Base-by-base conservation (phyloP, 2,329 filamentous ascomycete genomes). In the Fusarium marasasianum region DNA sequence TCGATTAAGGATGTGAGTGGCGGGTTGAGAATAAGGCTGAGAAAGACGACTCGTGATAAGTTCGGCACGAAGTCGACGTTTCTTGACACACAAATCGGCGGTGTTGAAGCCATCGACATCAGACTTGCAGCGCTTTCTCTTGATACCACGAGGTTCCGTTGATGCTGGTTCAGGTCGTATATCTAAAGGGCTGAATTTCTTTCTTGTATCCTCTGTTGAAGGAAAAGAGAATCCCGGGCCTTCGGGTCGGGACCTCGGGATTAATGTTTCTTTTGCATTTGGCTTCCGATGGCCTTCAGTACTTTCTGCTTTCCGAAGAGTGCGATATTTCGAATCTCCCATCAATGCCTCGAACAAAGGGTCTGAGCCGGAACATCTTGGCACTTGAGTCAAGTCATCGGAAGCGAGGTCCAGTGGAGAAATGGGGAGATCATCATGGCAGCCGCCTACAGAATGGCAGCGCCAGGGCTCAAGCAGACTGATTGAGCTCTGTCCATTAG, bases 41-140 rank as follows among this genome's bases (percentile, higher is more conserved):
- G 91, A 93, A 2, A 94, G 88, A 13, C 91, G 87, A 26, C 91
- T 93, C 4, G 92, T 94, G 77, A 93, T 89, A 48, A 94, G 86
- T 26, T 87, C 82, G 6, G 89, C 83, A 2, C 91, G 87, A 8
- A 94, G 82, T 8, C 92, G 87, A 31, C 92, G 89, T 81, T 94
- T 94, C 85, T 94, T 94, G 79, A 83, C 86, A 79, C 84, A 79
- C 65, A 90, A 73, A n/a, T 73, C 76, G 35, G 84, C 84, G 2
- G 87, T 89, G 74, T 86, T 84, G 57, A 85, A 87, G 61, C 86
- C 89, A 68, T 92, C 90, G 48, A 92, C 87, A 72, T 93, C 91
- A 41, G 88, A 86, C 5, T 83, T 73, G 10, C 85, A 81, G 31
- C 91, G 87, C 26, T 80, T 78, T 38, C 91, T 87, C 77, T 91